Percentiles rank a stretch among this genome's conserved stretches.
phyloP scores from a whole-genome alignment of 1,139 yeast species.

The Saccharomyces pastorianus region DNA sequence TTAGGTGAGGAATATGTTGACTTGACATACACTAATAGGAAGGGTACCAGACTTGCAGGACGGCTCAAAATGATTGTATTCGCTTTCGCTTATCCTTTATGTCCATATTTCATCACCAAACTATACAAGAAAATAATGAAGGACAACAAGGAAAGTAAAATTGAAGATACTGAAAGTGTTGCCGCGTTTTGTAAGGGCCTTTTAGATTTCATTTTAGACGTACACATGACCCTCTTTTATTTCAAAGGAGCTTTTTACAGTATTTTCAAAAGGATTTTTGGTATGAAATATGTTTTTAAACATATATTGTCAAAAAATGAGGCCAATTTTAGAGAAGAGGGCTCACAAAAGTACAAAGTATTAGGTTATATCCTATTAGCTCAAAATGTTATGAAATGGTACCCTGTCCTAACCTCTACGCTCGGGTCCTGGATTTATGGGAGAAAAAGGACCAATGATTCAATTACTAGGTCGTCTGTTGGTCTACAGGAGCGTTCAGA shows the following conservation, averaged over 20 bases:
- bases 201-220: constrained; percentile 47
- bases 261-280: constrained; percentile 66
- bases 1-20: constrained; percentile 94
- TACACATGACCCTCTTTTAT: constrained; percentile 77
- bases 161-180: constrained; percentile 18
- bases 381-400: constrained; percentile 47
- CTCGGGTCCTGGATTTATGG: not conserved
- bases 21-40: constrained; percentile 54
- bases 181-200: constrained; percentile 35
- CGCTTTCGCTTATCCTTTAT: constrained; percentile 44
- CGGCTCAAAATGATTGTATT: constrained; percentile 42
- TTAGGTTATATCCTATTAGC: constrained; percentile 63
- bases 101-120: constrained; percentile 46
- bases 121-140: constrained; percentile 12
- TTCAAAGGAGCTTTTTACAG: constrained; percentile 75
- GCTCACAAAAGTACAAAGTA: constrained; percentile 50
- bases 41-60: constrained; percentile 46
- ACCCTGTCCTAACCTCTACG: constrained; percentile 3
- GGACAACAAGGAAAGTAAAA: constrained; percentile 11
- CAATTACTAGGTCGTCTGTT: not conserved
- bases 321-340: constrained; percentile 21
- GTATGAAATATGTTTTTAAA: constrained; percentile 70
- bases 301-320: constrained; percentile 47
- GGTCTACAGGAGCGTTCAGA: not conserved
- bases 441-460: not conserved